These are phyloP conservation scores for Cornus suecica DNA, from an alignment of 148 eudicot genomes.

Conservation along the genomic window DNA sequence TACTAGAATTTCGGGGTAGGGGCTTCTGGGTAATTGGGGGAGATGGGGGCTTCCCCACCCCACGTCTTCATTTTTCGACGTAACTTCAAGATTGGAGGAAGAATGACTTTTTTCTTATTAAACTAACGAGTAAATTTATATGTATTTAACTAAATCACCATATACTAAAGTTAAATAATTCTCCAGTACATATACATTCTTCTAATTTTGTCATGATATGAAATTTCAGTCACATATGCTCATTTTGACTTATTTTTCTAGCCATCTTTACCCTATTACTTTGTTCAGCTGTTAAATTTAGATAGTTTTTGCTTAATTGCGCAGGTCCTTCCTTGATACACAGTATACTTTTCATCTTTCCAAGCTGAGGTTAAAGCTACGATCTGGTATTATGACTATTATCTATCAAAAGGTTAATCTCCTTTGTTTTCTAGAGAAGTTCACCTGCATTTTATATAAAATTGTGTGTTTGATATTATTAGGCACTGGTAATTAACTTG, in stretches of 20 bases:
- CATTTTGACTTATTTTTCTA: neutral
- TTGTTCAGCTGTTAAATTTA: neutral
- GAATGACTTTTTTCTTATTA: neutral
- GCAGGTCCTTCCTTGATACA: conserved; percentile 94
- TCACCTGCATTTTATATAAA: neutral
- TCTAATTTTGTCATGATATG: neutral
- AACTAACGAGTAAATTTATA: neutral
- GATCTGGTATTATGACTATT: conserved; percentile 79
- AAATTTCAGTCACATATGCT: neutral
- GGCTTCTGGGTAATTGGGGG: no score
- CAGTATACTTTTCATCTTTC: conserved; percentile 85
- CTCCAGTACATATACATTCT: neutral
- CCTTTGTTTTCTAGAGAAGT: neutral
- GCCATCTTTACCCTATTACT: neutral
- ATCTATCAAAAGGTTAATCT: conserved; percentile 73
- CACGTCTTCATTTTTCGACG: neutral
- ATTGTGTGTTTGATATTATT: neutral
- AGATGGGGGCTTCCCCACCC: no score
- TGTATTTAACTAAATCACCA: neutral
- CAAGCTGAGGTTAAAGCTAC: conserved; percentile 69
- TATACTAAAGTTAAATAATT: neutral
- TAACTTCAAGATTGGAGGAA: conserved; percentile 8
- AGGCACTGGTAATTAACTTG: neutral
- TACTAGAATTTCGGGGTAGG: no score
- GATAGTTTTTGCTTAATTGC: conserved; percentile 22